Percentiles rank a stretch among this genome's conserved stretches.
phyloP scores from a whole-genome alignment of 257 asterid species.

The Knoxia roxburghii region DNA sequence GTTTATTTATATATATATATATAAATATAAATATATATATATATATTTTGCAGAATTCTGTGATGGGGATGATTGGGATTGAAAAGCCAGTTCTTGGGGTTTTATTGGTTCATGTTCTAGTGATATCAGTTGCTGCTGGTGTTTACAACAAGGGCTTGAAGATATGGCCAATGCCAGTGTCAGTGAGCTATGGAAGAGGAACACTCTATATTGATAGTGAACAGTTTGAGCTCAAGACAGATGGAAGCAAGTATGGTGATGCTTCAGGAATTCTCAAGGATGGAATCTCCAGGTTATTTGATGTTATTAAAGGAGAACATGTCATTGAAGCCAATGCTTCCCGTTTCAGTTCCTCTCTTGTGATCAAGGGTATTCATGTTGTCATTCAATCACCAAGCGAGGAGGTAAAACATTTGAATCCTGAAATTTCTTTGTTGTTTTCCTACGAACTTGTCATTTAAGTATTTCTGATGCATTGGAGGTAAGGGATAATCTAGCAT shows the following conservation, averaged over 20 bases:
- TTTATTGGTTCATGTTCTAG: constrained; percentile 28
- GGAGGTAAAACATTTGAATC: constrained; percentile 37
- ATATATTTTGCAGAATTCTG: constrained; percentile 20
- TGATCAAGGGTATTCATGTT: constrained; percentile 65
- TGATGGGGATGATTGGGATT: constrained; percentile 31
- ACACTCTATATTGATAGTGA: constrained; percentile 42
- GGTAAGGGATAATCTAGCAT: not conserved
- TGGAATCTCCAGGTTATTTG: constrained; percentile 49
- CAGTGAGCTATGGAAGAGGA: constrained; percentile 52
- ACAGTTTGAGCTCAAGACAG: constrained; percentile 57
- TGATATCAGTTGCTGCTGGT: constrained; percentile 33
- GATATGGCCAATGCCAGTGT: constrained; percentile 93
- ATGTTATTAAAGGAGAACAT: constrained; percentile 45
- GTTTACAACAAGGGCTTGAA: constrained; percentile 40
- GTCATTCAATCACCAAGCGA: constrained; percentile 59
- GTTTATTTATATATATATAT: too few relatives aligned
- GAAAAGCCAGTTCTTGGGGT: constrained; percentile 25
- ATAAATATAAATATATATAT: too few relatives aligned
- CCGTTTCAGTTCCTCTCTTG: constrained; percentile 33
- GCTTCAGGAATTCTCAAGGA: constrained; percentile 71
- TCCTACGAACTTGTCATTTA: not conserved
- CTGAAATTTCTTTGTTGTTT: not conserved
- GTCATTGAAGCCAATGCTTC: constrained; percentile 44
- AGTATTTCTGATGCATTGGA: not conserved
- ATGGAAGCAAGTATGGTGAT: constrained; percentile 65